These are phyloP conservation scores for Daedaleopsis nitida DNA, from an alignment of 768 basidiomycete species.

Conservation along the genomic window DNA sequence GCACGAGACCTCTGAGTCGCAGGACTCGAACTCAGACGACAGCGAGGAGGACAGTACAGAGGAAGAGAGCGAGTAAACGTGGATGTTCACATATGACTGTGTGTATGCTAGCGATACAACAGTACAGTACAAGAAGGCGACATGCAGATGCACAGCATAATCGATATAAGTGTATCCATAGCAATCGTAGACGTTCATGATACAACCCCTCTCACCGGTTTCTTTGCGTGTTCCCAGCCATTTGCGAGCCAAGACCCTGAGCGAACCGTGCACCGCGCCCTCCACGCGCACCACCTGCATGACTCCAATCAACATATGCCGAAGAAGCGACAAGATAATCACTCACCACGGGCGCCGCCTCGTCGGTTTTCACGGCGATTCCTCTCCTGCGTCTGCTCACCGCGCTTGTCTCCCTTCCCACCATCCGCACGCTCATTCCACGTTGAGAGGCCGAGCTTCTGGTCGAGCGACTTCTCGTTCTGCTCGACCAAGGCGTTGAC, in stretches of 20 bases:
- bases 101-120: constrained; percentile 24
- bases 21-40: constrained; percentile 25
- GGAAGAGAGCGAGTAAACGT: constrained; percentile 5
- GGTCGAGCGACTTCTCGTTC: constrained; percentile 87
- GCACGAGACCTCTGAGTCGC: constrained; percentile 31
- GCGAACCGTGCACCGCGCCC: constrained; percentile 82
- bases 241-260: constrained; percentile 81
- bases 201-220: constrained; percentile 22
- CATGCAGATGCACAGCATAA: constrained; percentile 17
- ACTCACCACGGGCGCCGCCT: constrained; percentile 60
- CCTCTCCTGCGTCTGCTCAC: constrained; percentile 78
- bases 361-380: constrained; percentile 72
- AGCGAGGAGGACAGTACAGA: constrained; percentile 6
- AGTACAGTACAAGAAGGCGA: constrained; percentile 21
- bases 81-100: constrained; percentile 20
- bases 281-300: constrained; percentile 56
- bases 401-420: constrained; percentile 74
- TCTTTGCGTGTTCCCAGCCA: constrained; percentile 46
- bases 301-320: constrained; percentile 4
- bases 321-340: neutral
- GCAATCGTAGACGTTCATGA: constrained; percentile 4
- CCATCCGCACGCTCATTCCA: constrained; percentile 75
- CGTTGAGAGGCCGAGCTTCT: constrained; percentile 72
- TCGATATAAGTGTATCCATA: constrained; percentile 18
- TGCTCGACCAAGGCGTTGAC: constrained; percentile 84